Evolutionary conservation across 108 stramenopile genomes (phyloP).

Genomic region (Discostella stelligeroides): DNA sequence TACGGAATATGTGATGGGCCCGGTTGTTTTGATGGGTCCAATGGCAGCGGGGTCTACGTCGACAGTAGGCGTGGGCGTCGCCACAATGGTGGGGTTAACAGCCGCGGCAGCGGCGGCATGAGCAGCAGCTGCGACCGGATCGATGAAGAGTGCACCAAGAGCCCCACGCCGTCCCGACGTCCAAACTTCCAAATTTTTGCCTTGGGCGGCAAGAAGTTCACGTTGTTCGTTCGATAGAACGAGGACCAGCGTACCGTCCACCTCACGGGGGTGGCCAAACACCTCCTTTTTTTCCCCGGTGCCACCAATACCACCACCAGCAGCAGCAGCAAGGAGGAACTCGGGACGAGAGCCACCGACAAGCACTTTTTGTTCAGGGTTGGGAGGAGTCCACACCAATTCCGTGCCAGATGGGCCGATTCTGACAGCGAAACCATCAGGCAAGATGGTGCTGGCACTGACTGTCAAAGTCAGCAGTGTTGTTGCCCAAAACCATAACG

Average conservation of each 20-base stretch:
- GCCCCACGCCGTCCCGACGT: neutral
- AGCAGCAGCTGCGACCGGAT: neutral
- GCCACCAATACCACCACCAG: too few species aligned
- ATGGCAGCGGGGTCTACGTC: neutral
- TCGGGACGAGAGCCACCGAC: conserved; percentile 1
- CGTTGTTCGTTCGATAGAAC: neutral
- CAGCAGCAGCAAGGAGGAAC: too few species aligned
- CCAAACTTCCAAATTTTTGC: neutral
- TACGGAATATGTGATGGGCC: too few species aligned
- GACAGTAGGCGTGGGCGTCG: neutral
- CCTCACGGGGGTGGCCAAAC: neutral
- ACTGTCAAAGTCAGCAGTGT: too few species aligned
- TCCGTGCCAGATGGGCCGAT: neutral
- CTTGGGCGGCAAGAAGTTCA: neutral
- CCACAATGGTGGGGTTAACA: neutral
- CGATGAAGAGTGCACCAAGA: neutral
- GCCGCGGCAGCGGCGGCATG: neutral
- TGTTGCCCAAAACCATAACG: too few species aligned
- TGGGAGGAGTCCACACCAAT: neutral
- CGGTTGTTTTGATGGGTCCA: too few species aligned
- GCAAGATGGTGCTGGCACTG: neutral
- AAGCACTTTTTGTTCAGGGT: neutral
- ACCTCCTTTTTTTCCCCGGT: neutral
- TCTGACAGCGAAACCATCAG: neutral
- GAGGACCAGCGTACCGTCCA: neutral